Percentiles rank a stretch among this genome's conserved stretches.
phyloP scores from a whole-genome alignment of 805 yeast species.

The Komagataella pastoris region DNA sequence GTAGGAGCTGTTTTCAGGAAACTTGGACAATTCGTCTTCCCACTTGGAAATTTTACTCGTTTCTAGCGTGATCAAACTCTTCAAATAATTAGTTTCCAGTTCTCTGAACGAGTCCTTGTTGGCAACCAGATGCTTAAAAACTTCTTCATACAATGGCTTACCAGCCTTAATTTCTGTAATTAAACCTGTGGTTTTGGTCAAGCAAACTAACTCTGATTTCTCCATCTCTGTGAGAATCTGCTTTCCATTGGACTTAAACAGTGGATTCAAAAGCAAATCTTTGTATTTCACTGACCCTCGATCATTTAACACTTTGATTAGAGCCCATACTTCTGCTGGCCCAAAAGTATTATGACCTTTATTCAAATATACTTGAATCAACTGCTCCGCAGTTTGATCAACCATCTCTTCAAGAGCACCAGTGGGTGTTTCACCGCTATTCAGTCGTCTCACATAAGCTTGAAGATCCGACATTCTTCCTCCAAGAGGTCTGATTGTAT shows the following conservation, averaged over 20 bases:
- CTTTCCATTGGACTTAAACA: conserved; percentile 44
- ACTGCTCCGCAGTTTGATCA: conserved; percentile 75
- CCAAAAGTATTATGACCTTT: conserved; percentile 22
- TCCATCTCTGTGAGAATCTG: conserved; percentile 60
- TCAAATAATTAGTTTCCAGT: conserved; percentile 51
- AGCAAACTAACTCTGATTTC: conserved; percentile 59
- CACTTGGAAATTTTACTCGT: conserved; percentile 43
- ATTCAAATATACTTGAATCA: conserved; percentile 62
- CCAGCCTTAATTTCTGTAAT: conserved; percentile 58
- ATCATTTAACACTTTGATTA: conserved; percentile 51
- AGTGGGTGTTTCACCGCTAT: conserved; percentile 73
- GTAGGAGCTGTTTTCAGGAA: conserved; percentile 38
- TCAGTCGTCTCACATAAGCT: conserved; percentile 75
- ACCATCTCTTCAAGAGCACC: conserved; percentile 74
- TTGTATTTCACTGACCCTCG: conserved; percentile 31
- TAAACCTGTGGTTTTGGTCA: conserved; percentile 69
- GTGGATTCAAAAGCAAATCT: conserved; percentile 40
- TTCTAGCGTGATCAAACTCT: conserved; percentile 43
- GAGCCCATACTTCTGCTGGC: conserved; percentile 78
- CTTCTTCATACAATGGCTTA: conserved; percentile 72
- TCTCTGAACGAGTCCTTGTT: conserved; percentile 44
- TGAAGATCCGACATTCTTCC: conserved; percentile 93
- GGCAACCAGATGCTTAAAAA: conserved; percentile 51
- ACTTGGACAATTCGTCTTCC: conserved; percentile 60
- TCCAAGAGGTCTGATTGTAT: conserved; percentile 64